Evolutionary conservation across 2,329 filamentous ascomycete species (phyloP), one percentile per base, ranked within the genome.

Genomic region (Arthroderma sp.): DNA sequence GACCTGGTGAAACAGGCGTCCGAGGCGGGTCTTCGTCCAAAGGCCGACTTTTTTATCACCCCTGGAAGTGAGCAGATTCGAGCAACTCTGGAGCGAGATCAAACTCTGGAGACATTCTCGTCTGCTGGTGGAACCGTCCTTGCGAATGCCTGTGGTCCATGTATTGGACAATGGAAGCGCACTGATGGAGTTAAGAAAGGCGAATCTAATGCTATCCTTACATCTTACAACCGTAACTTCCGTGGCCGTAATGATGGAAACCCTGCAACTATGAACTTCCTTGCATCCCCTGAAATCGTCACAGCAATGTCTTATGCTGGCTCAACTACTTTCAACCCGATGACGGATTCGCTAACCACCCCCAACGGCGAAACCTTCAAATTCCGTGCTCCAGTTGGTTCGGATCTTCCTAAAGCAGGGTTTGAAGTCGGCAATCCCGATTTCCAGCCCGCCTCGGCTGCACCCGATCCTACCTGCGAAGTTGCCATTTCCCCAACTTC

Each of bases 211-310:
- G 91, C 91, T 50, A 96, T 98, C 57, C 78, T 98, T 58, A 89
- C 87, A 6, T 95, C 88, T 1, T 98, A 95, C 72, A 98, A 98
- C 74, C 85, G 91, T 49, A 98, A 98, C 69, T 98, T 98, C 73
- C 85, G 85, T 42, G 89, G 86, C 49, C 84, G 91, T 52, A 98
- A 98, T 63, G 91, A 98, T 60, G 91, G 91, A 50, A 98, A 98
- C 70, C 81, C 85, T 22, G 81, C 83, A 36, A 98, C 91, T 6
- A 95, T 96, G 88, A 98, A 96, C 73, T 98, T 98, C 70, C 77
- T 98, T 43, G 89, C 91, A 6, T 95, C 88, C 0, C 91, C 91
- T 5, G 91, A 98, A 66, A 78, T 98, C 47, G 91, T 98, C 50
- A 96, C 91, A 4, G 91, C 91, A 42, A 89, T 98, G 80, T 78